phyloP scores from a whole-genome alignment of 495 filamentous ascomycete genomes.

The Neurospora sp. region DNA sequence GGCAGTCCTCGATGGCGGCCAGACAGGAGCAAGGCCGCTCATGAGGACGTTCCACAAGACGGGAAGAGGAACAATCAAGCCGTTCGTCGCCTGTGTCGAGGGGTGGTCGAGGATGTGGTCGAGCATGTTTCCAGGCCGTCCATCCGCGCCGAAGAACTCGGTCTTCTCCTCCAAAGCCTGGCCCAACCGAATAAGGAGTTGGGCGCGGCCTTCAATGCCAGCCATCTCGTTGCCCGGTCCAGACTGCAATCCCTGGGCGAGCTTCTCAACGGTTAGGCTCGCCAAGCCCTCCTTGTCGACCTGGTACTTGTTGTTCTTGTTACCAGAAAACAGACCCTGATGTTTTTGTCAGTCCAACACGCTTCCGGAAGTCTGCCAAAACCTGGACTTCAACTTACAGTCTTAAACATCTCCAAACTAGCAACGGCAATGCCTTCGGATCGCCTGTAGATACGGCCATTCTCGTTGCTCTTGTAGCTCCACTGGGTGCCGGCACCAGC shows the following conservation, averaged over 20 bases:
- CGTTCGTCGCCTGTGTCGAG: slow-evolving; percentile 73
- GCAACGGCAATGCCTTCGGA: slow-evolving; percentile 93
- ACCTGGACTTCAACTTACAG: slow-evolving; percentile 19
- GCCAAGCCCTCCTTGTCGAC: slow-evolving; percentile 78
- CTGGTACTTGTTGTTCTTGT: slow-evolving; percentile 68
- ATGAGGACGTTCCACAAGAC: slow-evolving; percentile 86
- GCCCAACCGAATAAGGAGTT: slow-evolving; percentile 65
- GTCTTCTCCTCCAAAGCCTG: slow-evolving; percentile 64
- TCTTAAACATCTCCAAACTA: slow-evolving; percentile 95
- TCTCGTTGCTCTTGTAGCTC: slow-evolving; percentile 87
- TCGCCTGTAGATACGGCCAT: slow-evolving; percentile 69
- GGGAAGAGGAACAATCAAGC: slow-evolving; percentile 80
- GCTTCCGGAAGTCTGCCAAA: not conserved
- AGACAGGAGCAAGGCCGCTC: slow-evolving; percentile 77
- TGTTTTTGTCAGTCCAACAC: not conserved
- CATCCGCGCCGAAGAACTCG: slow-evolving; percentile 77
- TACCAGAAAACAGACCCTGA: slow-evolving; percentile 78
- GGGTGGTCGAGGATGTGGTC: slow-evolving; percentile 92
- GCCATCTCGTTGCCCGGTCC: slow-evolving; percentile 70
- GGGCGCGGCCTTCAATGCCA: slow-evolving; percentile 78
- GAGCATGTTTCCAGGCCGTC: slow-evolving; percentile 87
- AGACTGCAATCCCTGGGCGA: slow-evolving; percentile 78
- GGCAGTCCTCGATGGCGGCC: slow-evolving; percentile 80
- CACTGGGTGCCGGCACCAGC: slow-evolving; percentile 76
- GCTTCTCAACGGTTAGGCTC: slow-evolving; percentile 59